Evolutionary conservation across 257 asterid genomes (phyloP).

Genomic region (Plectranthus barbatus): DNA sequence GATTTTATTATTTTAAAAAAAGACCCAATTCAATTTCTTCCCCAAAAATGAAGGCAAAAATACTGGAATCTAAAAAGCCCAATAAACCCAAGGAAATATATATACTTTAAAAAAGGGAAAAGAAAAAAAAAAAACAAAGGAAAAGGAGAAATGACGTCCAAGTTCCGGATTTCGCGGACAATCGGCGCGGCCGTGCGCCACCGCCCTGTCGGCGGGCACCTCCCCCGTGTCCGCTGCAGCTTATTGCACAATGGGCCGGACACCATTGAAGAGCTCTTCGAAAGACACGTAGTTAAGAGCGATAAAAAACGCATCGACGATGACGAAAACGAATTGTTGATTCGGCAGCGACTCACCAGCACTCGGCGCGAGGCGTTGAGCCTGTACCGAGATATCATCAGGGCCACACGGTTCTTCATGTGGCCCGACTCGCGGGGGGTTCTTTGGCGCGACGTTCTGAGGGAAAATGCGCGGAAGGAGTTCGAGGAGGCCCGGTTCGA

Average conservation of each 20-base stretch:
- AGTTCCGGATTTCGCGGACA: slow-evolving; percentile 20
- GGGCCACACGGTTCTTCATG: slow-evolving; percentile 79
- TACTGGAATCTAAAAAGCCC: too few relatives aligned
- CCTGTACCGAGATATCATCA: slow-evolving; percentile 74
- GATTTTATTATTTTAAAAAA: too few relatives aligned
- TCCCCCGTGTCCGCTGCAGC: slow-evolving; percentile 17
- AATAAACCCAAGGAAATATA: too few relatives aligned
- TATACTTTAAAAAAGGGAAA: background rate
- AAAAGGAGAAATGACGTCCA: slow-evolving; percentile 19
- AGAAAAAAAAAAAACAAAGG: background rate
- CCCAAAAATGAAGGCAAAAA: too few relatives aligned
- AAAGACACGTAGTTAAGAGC: slow-evolving; percentile 58
- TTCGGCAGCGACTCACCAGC: slow-evolving; percentile 68
- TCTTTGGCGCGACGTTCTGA: slow-evolving; percentile 81
- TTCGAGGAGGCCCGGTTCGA: slow-evolving; percentile 81
- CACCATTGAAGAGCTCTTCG: slow-evolving; percentile 82
- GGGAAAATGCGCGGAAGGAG: slow-evolving; percentile 89
- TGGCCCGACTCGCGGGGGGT: slow-evolving; percentile 83
- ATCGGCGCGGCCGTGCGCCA: slow-evolving; percentile 23
- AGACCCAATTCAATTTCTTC: too few relatives aligned
- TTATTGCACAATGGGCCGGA: slow-evolving; percentile 78
- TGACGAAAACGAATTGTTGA: slow-evolving; percentile 52
- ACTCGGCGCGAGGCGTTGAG: slow-evolving; percentile 83
- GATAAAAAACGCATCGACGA: slow-evolving; percentile 38
- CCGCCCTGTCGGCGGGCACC: slow-evolving; percentile 7